Base-by-base conservation (phyloP, 768 basidiomycete species). In the Boletellus emodensis region DNA sequence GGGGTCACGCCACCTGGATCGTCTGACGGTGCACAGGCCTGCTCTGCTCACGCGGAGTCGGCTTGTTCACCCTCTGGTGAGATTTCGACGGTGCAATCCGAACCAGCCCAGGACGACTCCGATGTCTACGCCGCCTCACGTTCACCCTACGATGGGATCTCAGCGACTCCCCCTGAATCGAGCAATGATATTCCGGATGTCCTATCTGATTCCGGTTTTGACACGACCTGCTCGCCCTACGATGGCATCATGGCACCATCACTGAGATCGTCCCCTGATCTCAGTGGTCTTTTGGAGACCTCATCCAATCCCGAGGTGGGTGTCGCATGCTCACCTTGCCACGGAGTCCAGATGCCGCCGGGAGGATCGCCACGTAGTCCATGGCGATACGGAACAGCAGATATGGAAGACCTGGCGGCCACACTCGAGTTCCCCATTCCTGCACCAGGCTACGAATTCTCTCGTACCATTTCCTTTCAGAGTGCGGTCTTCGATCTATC, bases 341-440 rank as follows among this genome's bases (percentile, higher is more conserved):
- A 18, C 9, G 47, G 32, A 20, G 35, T 48, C 14, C 4, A 14
- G n/a, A 22, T 20, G 28, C 15, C 22, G 0, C 26, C 35, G 2
- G 32, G 33, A 14, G 6, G 24, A 14, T 17, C 13, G 0, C 26
- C 18, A 10, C 34, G 40, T 12, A 30, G 30, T 11, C 7, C 11
- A 14, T 53, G 61, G 26, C 56, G 52, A 26, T 41, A 58, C 2
- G 61, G 61, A 3, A 37, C 57, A 33, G 53, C 42, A 1, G 52
- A 55, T 5, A 47, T 61, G 57, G 18, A 28, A 3, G 1, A 43
- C 11, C 26, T 49, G 2, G 33, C 51, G 1, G 17, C 49, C 34
- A 30, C 12, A 15, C 20, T 53, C 40, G 32, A 40, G 28, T 40
- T 26, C n/a, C 18, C 41, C 2, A 41, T 46, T 34, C 38, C 33